These are phyloP conservation scores for Thraustotheca clavata DNA, from an alignment of 352 stramenopile genomes.

Conservation along the genomic window DNA sequence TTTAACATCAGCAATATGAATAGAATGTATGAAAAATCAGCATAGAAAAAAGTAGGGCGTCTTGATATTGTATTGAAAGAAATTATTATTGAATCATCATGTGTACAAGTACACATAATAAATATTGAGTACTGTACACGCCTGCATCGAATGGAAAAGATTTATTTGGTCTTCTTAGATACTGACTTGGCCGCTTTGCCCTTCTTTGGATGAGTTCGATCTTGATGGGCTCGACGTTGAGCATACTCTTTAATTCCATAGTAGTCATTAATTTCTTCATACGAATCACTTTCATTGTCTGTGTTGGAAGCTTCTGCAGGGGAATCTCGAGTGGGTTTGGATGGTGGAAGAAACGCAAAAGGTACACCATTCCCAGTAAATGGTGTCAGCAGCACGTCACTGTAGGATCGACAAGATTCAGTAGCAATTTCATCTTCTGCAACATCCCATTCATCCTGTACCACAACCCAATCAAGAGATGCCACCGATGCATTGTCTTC, in stretches of 20 bases:
- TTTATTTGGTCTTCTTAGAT: constrained; percentile 3
- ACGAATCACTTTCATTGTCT: background rate
- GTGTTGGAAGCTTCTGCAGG: background rate
- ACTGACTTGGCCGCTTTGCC: background rate
- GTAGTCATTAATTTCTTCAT: constrained; percentile 7
- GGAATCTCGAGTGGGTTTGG: background rate
- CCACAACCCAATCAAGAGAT: constrained; percentile 17
- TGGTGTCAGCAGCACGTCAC: constrained; percentile 10
- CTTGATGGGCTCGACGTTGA: background rate
- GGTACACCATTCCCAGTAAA: background rate
- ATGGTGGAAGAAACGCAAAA: background rate
- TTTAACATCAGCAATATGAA: too few relatives aligned
- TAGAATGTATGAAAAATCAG: too few relatives aligned
- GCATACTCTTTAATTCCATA: constrained; percentile 19
- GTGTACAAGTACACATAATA: constrained; percentile 13
- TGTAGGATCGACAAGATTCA: constrained; percentile 9
- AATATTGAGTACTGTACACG: constrained; percentile 13
- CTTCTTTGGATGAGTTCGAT: background rate
- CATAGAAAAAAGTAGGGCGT: too few relatives aligned
- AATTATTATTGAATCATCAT: constrained; percentile 3
- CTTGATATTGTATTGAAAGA: too few relatives aligned
- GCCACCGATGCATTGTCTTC: constrained; percentile 7
- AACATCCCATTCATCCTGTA: constrained; percentile 14
- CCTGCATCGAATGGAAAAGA: background rate
- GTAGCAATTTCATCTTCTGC: background rate